Base-by-base conservation (phyloP, 768 basidiomycete genomes). In the Obba rivulosa region DNA sequence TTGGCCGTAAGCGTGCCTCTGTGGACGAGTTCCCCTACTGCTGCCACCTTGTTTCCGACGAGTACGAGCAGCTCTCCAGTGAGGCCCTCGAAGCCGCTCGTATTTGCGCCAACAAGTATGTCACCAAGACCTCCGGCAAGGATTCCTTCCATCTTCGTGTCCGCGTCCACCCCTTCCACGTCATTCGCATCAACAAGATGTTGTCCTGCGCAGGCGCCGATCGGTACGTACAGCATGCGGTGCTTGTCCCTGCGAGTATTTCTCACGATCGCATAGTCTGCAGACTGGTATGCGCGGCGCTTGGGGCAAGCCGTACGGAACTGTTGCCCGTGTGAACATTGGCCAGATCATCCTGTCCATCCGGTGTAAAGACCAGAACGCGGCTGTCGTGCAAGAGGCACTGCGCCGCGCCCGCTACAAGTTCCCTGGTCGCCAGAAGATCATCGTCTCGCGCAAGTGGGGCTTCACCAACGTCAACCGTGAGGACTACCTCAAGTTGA, bases 141-240 rank as follows among this genome's bases (percentile, higher is more conserved):
- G 95, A 99, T 62, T 90, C 94, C 4, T 98, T 99, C 93, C 95
- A 99, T 69, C 68, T 98, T 69, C 83, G 95, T 58, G 92, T 99
- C 60, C 88, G 93, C 52, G 91, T 90, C 50, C 95, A 99, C 75
- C 96, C 95, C 37, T 96, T 87, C 91, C 96, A 99, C 68, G 92
- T 98, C 62, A 71, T 99, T 73, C 88, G 96, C 55, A 96, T 96
- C 84, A 96, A 98, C 88, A 98, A 99, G 85, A 98, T 96, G 91
- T 88, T 98, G 79, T 89, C 86, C 50, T 98, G 96, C 68, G 96
- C 96, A 60, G 95, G 96, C 60, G 94, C 96, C 62, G 96, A 99
- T 92, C 78, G 91, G 90, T 87, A 52, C 40, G 80, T 57, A 36
- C 10, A 41, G 20, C 17, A 7, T 17, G 8, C 22, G 11, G 9